Conservation (phyloP, 2,329 filamentous ascomycete genomes). For the Aspergillus floridensis region DNA sequence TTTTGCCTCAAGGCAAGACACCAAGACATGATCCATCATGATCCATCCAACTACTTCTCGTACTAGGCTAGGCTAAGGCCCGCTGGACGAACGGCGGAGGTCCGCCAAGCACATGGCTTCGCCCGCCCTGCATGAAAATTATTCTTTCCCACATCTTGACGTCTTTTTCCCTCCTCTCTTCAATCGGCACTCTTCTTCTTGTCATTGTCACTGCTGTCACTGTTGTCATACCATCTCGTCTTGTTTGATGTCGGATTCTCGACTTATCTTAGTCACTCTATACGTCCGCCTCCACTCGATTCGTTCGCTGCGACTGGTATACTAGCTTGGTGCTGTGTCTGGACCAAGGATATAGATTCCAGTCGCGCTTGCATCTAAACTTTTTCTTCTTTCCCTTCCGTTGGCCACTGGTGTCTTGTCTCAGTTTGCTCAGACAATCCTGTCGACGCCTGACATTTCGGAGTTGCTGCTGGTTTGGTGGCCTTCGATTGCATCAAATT, state of each 20-base stretch:
- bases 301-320: not conserved
- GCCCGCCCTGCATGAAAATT: not conserved
- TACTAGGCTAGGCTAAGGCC: not conserved
- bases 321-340: not conserved
- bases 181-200: too few species aligned
- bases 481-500: conserved; percentile 33
- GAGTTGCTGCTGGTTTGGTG: conserved; percentile 17
- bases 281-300: not conserved
- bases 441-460: conserved; percentile 1
- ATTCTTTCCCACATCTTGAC: not conserved
- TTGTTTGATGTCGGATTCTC: too few species aligned
- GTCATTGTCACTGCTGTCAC: too few species aligned
- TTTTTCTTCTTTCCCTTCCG: not conserved
- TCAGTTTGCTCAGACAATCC: not conserved
- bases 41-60: too few species aligned
- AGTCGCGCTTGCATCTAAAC: not conserved
- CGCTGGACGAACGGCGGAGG: not conserved
- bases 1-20: not conserved
- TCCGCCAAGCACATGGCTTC: not conserved
- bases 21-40: not conserved
- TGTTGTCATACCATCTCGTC: too few species aligned
- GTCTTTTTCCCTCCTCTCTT: not conserved
- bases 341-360: not conserved
- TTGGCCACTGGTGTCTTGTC: not conserved
- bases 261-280: not conserved